Conservation (phyloP, 176 grass and related monocot species). For the Leersia perrieri region DNA sequence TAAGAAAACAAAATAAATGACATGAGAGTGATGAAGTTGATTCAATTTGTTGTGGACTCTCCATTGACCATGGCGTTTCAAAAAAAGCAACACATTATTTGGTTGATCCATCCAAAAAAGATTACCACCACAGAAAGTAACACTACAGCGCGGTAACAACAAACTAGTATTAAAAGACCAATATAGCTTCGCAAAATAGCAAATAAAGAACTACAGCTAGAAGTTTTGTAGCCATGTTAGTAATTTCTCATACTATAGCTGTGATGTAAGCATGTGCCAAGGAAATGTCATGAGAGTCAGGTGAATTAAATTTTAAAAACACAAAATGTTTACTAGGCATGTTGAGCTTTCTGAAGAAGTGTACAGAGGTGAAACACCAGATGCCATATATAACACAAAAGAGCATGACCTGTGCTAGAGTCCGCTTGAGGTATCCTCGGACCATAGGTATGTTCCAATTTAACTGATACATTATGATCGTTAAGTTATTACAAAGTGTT, state of each 20-base stretch:
- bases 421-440: neutral
- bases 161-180: neutral
- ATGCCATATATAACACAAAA: neutral
- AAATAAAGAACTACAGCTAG: neutral
- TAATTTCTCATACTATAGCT: neutral
- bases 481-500: slow-evolving; percentile 3
- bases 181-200: neutral
- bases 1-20: neutral
- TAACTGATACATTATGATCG: neutral
- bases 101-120: neutral
- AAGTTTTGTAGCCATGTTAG: neutral
- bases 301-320: neutral
- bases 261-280: neutral
- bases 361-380: neutral
- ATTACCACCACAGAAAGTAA: neutral
- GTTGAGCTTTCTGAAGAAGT: neutral
- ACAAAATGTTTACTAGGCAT: neutral
- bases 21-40: neutral
- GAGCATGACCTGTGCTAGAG: neutral
- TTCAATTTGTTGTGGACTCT: neutral
- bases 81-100: neutral
- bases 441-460: neutral
- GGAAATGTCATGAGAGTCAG: neutral
- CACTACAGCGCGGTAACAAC: neutral
- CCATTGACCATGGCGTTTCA: neutral